Evolutionary conservation across 495 filamentous ascomycete species (phyloP), one percentile per base, ranked within the genome.

Genomic region (Pyronema domesticum): DNA sequence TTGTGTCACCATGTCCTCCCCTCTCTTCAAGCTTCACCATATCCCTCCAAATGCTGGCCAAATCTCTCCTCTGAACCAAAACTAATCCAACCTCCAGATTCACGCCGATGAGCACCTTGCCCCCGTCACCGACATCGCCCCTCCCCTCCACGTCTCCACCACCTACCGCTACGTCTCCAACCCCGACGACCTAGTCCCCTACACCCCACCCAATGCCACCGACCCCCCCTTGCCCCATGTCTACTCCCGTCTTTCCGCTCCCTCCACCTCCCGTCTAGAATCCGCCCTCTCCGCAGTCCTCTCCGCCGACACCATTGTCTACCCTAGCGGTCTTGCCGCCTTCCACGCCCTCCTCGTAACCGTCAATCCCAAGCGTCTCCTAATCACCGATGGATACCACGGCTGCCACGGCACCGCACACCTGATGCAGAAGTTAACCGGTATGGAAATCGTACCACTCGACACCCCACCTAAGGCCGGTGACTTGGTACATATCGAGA

Each of bases 401-500:
- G 91, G 91, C 60, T 89, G 83, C 68, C 87, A 94, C 68, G 86
- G 82, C 53, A 81, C 94, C 15, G 75, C 95, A 53, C 65, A 66
- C 6, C 66, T 98, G 46, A 73, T 89, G 54, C 61, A 71, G 55
- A 81, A 81, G 56, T 74, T 94, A 14, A 84, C 77, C 17, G 81
- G 81, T 0, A 74, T 88, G 15, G 65, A 79, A 55, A 74, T 80
- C 46, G 71, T 94, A 9, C 68, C 72, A 1, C 73, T 91, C 9
- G 73, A 83, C 61, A 80, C 78, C 44, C 54, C 72, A 0, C 67
- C 73, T 3, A 69, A 74, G 11, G 65, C 72, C 1, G 91, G 89
- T 13, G 91, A 98, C 67, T 71, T 95, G 7, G 76, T 98, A 37
- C 87, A 93, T 67, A 70, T 98, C 37, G 91, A 96, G 67, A 95